These are phyloP conservation scores for Colletotrichum sp. DNA, from an alignment of 2,329 filamentous ascomycete genomes.

Conservation along the genomic window DNA sequence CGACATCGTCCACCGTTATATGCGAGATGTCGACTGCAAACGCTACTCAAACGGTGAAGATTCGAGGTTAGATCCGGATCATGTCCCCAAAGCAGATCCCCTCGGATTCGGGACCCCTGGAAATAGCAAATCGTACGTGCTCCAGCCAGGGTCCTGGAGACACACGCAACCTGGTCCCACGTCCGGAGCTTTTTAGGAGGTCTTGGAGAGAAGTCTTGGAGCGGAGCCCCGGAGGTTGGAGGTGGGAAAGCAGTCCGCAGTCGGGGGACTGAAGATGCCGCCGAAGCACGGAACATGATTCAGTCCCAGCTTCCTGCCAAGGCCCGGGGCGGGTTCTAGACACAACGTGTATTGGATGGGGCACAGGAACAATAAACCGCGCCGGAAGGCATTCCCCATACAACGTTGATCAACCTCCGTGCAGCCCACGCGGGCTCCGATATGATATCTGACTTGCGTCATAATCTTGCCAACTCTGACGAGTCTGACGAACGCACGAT, in stretches of 20 bases:
- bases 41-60: background rate
- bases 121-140: background rate
- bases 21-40: background rate
- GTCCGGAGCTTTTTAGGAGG: background rate
- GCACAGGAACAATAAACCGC: background rate
- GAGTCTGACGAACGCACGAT: conserved; percentile 1
- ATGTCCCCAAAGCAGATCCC: background rate
- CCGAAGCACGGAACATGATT: conserved; percentile 7
- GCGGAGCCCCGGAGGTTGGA: background rate
- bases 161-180: background rate
- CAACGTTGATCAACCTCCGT: background rate
- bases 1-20: background rate
- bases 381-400: background rate
- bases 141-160: background rate
- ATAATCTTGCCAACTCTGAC: background rate
- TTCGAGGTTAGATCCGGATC: background rate
- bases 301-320: conserved; percentile 10
- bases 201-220: background rate
- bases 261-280: background rate
- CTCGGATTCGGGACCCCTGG: background rate
- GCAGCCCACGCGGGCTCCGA: background rate
- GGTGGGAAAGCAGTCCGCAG: background rate
- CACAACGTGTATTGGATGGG: background rate
- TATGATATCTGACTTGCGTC: conserved; percentile 17
- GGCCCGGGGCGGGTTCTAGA: background rate